These are phyloP conservation scores for Ustilago shanxiensis DNA, from an alignment of 1,284 basidiomycete genomes.

Conservation along the genomic window DNA sequence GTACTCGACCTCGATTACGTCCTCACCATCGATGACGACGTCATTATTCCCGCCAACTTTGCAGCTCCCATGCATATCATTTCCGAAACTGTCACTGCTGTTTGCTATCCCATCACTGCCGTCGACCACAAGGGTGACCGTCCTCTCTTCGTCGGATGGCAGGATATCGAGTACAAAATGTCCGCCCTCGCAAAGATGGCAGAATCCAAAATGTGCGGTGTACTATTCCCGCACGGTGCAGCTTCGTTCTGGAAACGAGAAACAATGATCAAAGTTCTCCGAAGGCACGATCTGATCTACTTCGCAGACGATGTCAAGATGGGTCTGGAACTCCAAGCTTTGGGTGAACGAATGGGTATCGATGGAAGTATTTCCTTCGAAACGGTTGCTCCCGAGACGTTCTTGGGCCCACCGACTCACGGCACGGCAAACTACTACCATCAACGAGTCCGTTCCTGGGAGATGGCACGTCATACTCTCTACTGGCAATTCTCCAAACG, in stretches of 20 bases:
- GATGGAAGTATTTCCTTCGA: conserved; percentile 35
- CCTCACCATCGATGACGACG: conserved; percentile 48
- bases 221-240: conserved; percentile 43
- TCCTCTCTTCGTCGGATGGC: conserved; percentile 44
- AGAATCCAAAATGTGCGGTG: conserved; percentile 35
- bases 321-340: conserved; percentile 40
- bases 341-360: conserved; percentile 32
- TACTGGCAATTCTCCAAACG: conserved; percentile 47
- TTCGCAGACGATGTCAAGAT: conserved; percentile 50
- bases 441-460: conserved; percentile 41
- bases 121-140: conserved; percentile 46
- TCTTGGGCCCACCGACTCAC: conserved; percentile 27
- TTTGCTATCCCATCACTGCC: conserved; percentile 45
- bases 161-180: conserved; percentile 52
- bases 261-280: conserved; percentile 33
- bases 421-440: conserved; percentile 39
- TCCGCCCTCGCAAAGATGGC: conserved; percentile 43
- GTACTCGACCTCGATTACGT: conserved; percentile 36
- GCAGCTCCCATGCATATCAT: conserved; percentile 45
- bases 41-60: conserved; percentile 44
- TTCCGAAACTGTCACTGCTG: conserved; percentile 25
- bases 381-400: conserved; percentile 38
- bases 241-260: conserved; percentile 39
- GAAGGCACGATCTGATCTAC: conserved; percentile 38
- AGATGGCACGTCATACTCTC: conserved; percentile 45